phyloP scores from a whole-genome alignment of 2,329 filamentous ascomycete species.

The Hymenoscyphus fructigenus region DNA sequence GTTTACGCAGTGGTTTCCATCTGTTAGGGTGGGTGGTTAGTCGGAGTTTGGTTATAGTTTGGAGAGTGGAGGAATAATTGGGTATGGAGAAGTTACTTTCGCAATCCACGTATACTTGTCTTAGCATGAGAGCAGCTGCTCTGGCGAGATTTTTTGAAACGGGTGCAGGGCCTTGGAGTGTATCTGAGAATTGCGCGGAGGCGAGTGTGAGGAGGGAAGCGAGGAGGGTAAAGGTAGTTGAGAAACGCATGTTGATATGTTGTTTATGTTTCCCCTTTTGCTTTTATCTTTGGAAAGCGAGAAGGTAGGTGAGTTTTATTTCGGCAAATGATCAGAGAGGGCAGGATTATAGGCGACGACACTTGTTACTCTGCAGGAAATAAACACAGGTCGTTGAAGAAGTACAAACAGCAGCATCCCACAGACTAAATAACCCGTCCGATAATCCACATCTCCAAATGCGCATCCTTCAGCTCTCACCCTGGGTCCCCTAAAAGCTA shows the following conservation, averaged over 20 bases:
- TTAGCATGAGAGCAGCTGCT: neutral
- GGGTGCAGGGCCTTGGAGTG: conserved; percentile 2
- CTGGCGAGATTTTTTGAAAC: neutral
- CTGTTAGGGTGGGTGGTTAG: neutral
- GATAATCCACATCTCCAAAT: neutral
- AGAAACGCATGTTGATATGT: neutral
- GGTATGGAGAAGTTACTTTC: neutral
- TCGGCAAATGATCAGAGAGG: no score
- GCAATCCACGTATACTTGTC: conserved; percentile 1
- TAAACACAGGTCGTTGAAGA: neutral
- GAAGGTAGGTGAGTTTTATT: no score
- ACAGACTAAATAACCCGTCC: neutral
- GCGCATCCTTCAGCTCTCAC: neutral
- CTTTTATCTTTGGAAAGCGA: neutral
- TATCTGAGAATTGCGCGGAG: neutral
- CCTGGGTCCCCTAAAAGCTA: neutral
- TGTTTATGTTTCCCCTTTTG: neutral
- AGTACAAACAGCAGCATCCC: neutral
- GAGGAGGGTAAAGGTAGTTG: neutral
- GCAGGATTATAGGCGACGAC: no score
- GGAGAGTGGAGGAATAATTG: neutral
- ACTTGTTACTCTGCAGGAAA: neutral
- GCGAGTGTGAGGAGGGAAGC: neutral
- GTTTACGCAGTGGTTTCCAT: conserved; percentile 9
- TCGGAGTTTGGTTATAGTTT: neutral